Percentiles rank a stretch among this genome's conserved stretches.
These are phyloP conservation scores for Cryptomeria japonica DNA, from an alignment of 75 land plant species.

Conservation along the genomic window DNA sequence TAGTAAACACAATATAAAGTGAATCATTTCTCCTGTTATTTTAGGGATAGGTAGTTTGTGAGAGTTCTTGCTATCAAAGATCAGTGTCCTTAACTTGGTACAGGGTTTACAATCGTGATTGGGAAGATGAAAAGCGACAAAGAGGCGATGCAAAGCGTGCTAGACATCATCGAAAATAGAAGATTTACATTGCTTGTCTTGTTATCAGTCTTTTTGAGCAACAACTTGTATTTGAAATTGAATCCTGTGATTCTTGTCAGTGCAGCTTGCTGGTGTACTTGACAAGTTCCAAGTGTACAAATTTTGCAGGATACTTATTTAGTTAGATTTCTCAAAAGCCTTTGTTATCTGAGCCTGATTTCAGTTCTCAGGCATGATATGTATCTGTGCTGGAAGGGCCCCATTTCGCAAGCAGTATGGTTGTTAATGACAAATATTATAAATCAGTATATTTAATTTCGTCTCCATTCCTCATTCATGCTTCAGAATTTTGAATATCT, in stretches of 20 bases:
- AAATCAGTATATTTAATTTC: background rate
- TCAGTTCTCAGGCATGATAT: background rate
- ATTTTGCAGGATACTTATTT: background rate
- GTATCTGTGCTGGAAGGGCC: background rate
- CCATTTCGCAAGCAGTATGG: background rate
- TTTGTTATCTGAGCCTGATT: background rate
- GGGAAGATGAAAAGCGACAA: conserved; percentile 97
- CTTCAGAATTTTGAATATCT: background rate
- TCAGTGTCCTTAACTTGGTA: conserved; percentile 40
- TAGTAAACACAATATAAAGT: background rate
- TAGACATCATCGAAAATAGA: conserved; percentile 14
- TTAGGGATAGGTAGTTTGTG: conserved; percentile 4
- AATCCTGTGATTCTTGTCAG: background rate
- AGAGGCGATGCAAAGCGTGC: conserved; percentile 82
- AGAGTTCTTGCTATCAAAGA: background rate
- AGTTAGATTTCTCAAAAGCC: background rate
- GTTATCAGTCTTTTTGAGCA: background rate
- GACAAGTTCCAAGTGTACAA: conserved; percentile 6
- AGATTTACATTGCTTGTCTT: background rate
- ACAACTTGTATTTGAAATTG: background rate
- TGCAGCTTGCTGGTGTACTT: background rate
- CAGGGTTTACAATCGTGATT: conserved; percentile 87
- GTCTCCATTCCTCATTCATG: background rate
- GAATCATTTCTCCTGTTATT: background rate
- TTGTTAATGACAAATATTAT: background rate